These are phyloP conservation scores for Vanderwaltozyma tropicalis DNA, from an alignment of 805 yeast species.

Conservation along the genomic window DNA sequence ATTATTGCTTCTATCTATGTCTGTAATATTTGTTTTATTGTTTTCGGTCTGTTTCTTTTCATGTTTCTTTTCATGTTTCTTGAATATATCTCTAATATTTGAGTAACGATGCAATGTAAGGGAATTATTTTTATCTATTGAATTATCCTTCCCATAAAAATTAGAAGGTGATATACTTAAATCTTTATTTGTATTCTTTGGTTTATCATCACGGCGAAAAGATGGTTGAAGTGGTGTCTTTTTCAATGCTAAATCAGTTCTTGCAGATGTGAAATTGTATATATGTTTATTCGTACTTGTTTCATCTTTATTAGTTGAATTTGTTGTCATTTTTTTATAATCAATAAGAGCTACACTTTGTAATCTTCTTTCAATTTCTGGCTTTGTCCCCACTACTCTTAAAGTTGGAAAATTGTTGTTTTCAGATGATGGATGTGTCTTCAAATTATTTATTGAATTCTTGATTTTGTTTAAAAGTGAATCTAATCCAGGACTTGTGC, in stretches of 20 bases:
- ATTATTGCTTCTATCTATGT: neutral
- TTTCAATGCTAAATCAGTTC: too few relatives aligned
- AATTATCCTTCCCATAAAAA: constrained; percentile 1
- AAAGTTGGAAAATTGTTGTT: neutral
- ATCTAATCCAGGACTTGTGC: neutral
- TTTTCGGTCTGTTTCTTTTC: neutral
- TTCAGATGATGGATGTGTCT: neutral
- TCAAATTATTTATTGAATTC: neutral
- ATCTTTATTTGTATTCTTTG: neutral
- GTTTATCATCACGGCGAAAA: too few relatives aligned
- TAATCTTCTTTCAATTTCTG: constrained; percentile 1
- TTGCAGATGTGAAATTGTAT: neutral
- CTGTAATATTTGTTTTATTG: neutral
- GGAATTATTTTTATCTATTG: neutral
- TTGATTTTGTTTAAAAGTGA: constrained; percentile 1
- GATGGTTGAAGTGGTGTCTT: neutral
- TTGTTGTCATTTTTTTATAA: neutral
- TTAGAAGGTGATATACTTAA: neutral
- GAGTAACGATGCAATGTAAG: neutral
- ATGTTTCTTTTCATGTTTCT: neutral
- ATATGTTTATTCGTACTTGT: neutral
- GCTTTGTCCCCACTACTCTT: neutral
- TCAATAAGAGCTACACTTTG: neutral
- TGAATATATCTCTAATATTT: neutral
- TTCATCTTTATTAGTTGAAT: neutral